Percentiles rank a stretch among this genome's conserved stretches.
Conservation (phyloP, 176 grass and related monocot genomes). For the Lolium multiflorum region DNA sequence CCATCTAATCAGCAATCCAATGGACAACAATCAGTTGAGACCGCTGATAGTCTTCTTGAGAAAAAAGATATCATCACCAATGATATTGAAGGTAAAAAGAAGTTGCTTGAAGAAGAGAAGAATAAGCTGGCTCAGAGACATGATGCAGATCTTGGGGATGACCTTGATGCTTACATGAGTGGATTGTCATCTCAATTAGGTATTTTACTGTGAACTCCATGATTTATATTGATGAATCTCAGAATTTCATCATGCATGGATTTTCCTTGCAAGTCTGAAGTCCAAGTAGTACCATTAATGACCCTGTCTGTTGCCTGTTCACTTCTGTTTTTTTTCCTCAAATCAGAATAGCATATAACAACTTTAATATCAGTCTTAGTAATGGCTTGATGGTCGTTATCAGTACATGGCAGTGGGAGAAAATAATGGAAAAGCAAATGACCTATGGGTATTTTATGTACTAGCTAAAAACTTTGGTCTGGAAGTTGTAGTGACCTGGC, state of each 20-base stretch:
- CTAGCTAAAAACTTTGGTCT: not conserved
- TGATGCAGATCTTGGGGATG: conserved; percentile 65
- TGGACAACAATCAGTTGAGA: conserved; percentile 83
- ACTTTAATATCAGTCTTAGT: not conserved
- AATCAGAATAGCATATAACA: not conserved
- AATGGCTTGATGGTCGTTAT: conserved; percentile 1
- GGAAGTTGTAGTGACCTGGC: not conserved
- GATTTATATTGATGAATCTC: conserved; percentile 8
- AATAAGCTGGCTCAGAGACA: conserved; percentile 54
- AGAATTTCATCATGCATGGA: conserved; percentile 25
- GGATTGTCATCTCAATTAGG: conserved; percentile 96
- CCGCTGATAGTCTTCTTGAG: conserved; percentile 92
- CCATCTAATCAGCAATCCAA: conserved; percentile 53
- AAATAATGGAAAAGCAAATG: conserved; percentile 15
- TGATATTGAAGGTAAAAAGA: conserved; percentile 80
- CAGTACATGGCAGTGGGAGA: not conserved
- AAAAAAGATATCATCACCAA: conserved; percentile 74
- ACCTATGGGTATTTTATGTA: not conserved
- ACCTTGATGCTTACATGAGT: conserved; percentile 98
- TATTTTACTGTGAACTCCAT: conserved; percentile 36
- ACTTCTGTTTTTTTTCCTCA: not conserved
- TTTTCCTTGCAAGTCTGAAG: conserved; percentile 25
- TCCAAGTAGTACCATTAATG: conserved; percentile 14
- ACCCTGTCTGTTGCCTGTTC: not conserved
- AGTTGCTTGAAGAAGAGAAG: conserved; percentile 79